Percentiles rank a stretch among this genome's conserved stretches.
Evolutionary conservation across 345 rosid genomes (phyloP).

Genomic region (Euphorbia pulcherrima): DNA sequence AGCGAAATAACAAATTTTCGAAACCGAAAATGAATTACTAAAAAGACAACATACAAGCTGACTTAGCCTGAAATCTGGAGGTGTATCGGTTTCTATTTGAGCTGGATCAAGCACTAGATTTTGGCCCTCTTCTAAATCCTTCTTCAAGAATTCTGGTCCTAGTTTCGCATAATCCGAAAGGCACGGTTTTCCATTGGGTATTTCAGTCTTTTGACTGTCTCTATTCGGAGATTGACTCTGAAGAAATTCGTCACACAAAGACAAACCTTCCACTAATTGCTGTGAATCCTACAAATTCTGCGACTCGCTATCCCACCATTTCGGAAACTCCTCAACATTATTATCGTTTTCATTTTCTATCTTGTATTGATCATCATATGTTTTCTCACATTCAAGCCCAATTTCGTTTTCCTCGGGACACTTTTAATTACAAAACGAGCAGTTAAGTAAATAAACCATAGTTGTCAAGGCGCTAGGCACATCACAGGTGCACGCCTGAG

Average conservation of each 20-base stretch:
- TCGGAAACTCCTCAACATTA: conserved; percentile 48
- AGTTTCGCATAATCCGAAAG: conserved; percentile 68
- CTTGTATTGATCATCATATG: conserved; percentile 20
- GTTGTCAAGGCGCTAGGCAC: too few species aligned
- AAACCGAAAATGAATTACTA: neutral
- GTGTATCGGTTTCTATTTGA: conserved; percentile 80
- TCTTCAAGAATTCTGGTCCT: conserved; percentile 72
- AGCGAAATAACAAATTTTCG: neutral
- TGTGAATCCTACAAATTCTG: conserved; percentile 73
- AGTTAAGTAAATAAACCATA: conserved; percentile 13
- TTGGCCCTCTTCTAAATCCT: conserved; percentile 89
- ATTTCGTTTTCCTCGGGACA: conserved; percentile 40
- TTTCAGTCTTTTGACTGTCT: conserved; percentile 41
- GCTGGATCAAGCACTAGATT: conserved; percentile 63
- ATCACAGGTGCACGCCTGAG: too few species aligned
- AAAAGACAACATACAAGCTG: conserved; percentile 58
- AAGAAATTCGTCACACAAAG: conserved; percentile 76
- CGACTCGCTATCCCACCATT: conserved; percentile 82
- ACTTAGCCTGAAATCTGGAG: conserved; percentile 89
- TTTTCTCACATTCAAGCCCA: conserved; percentile 37
- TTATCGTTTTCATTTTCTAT: conserved; percentile 32
- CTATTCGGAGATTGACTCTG: conserved; percentile 70
- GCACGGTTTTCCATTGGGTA: conserved; percentile 37
- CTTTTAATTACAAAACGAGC: conserved; percentile 21
- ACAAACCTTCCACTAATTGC: conserved; percentile 87